A percentile compares a stretch with the other conserved stretches of the same genome.
Evolutionary conservation across 495 filamentous ascomycete species (phyloP).

Genomic region (Evansstolkia leycettana): DNA sequence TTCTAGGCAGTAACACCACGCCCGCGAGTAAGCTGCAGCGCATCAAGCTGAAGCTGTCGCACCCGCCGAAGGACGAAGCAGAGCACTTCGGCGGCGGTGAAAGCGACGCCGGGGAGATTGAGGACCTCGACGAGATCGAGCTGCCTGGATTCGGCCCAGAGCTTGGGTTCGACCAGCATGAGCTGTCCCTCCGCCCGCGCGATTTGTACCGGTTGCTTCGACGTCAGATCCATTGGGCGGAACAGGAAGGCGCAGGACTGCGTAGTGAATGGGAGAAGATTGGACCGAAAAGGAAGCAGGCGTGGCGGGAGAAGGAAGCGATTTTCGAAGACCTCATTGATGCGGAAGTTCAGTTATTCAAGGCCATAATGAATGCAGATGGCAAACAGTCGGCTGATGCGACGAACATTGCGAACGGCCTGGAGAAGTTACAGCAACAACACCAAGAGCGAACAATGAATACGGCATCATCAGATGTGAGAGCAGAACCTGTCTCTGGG

Average conservation of each 20-base stretch:
- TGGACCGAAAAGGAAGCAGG: constrained; percentile 54
- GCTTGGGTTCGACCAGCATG: constrained; percentile 52
- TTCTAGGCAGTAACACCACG: constrained; percentile 19
- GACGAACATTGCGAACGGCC: constrained; percentile 10
- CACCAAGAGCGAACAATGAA: constrained; percentile 13
- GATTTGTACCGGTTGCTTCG: constrained; percentile 64
- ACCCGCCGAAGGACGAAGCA: constrained; percentile 38
- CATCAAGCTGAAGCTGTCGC: constrained; percentile 53
- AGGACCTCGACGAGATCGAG: constrained; percentile 39
- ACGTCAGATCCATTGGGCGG: constrained; percentile 70
- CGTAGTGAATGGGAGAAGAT: constrained; percentile 49
- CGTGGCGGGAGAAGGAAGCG: constrained; percentile 78
- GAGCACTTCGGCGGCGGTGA: constrained; percentile 35
- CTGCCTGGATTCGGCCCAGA: constrained; percentile 26
- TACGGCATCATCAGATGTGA: no score
- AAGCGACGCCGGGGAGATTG: constrained; percentile 29
- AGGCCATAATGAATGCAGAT: constrained; percentile 18
- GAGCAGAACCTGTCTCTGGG: no score
- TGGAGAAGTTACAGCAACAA: constrained; percentile 18
- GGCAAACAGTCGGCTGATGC: constrained; percentile 6
- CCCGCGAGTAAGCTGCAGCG: constrained; percentile 46
- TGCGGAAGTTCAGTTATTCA: constrained; percentile 36
- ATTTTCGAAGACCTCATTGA: constrained; percentile 49
- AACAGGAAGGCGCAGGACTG: constrained; percentile 54
- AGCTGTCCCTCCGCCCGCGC: constrained; percentile 54